Base-by-base conservation (phyloP, 2,329 filamentous ascomycete species). In the Diaporthe destruens region DNA sequence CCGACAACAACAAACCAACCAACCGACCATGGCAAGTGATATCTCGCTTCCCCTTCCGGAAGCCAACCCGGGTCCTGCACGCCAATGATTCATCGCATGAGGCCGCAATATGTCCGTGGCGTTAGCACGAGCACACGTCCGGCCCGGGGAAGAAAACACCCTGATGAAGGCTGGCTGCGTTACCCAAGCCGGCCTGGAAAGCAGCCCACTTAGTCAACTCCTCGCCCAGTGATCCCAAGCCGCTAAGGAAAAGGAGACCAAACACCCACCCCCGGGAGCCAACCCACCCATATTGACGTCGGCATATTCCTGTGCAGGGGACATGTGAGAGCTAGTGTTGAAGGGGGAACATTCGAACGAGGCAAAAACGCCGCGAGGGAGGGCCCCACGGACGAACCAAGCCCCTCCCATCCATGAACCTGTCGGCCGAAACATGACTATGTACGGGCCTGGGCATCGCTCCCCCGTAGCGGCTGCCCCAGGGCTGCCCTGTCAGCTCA, bases 51-150 rank as follows among this genome's bases (percentile, higher is more conserved):
- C 55, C 5, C 23, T n/a, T 70, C 36, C 3, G 47, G 68, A 44
- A 61, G 32, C 42, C 23, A 42, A 44, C 18, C 55, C 68, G 68
- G 44, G 8, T 53, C n/a, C 42, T 61, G 44, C 55, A 42, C n/a
- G 34, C 23, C 16, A 29, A 59, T 61, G 42, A 70, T n/a, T 61
- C 18, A 66, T 66, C 61, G 61, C 61, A 66, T 66, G 61, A 66
- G 61, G 32, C 61, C 7, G 61, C n/a, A 66, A 66, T 66, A 53
- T 66, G 61, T 53, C 47, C 53, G 61, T 53, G 61, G 61, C 61
- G 47, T 66, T 66, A 66, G 61, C n/a, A 53, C 61, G 18, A 65
- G 44, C 20, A 25, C 8, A 4, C 25, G 9, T 32, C 32, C 44
- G 47, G 9, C 20, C 32, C 44, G 47, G 44, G 36, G 36, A 39